These are phyloP conservation scores for Gossypium turneri DNA, from an alignment of 345 rosid species.

Conservation along the genomic window DNA sequence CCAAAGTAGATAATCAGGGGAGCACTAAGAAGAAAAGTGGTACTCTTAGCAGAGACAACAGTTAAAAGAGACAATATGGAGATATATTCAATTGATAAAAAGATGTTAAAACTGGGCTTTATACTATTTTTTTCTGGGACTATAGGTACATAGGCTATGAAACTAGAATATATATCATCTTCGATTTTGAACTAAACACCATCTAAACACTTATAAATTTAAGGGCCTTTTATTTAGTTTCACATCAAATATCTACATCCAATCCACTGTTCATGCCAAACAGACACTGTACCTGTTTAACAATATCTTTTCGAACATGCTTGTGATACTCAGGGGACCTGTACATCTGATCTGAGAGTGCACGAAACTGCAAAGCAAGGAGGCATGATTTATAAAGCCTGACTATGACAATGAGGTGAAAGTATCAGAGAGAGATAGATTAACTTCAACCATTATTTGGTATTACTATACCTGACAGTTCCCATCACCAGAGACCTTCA, in stretches of 20 bases:
- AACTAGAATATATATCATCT: neutral
- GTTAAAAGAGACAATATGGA: neutral
- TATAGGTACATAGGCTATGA: neutral
- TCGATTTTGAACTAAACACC: neutral
- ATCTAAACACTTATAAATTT: neutral
- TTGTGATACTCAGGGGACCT: slow-evolving; percentile 87
- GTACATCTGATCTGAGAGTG: slow-evolving; percentile 86
- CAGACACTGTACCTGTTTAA: slow-evolving; percentile 68
- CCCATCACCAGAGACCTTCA: slow-evolving; percentile 94
- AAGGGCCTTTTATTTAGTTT: slow-evolving; percentile 2
- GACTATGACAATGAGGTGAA: neutral
- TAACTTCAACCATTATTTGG: neutral
- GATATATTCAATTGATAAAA: neutral
- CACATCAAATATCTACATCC: slow-evolving; percentile 1
- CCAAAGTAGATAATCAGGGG: neutral
- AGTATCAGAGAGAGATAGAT: neutral
- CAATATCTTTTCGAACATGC: slow-evolving; percentile 76
- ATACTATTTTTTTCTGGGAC: neutral
- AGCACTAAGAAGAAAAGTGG: neutral
- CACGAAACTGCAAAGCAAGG: slow-evolving; percentile 70
- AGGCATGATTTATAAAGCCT: slow-evolving; percentile 6
- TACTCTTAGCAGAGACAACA: neutral
- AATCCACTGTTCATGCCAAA: slow-evolving; percentile 9
- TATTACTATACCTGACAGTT: slow-evolving; percentile 73
- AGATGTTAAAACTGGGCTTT: neutral